A percentile compares a stretch with the other conserved stretches of the same genome.
Evolutionary conservation across 208 protist genomes (phyloP).

Genomic region (Acanthamoeba royreba): DNA sequence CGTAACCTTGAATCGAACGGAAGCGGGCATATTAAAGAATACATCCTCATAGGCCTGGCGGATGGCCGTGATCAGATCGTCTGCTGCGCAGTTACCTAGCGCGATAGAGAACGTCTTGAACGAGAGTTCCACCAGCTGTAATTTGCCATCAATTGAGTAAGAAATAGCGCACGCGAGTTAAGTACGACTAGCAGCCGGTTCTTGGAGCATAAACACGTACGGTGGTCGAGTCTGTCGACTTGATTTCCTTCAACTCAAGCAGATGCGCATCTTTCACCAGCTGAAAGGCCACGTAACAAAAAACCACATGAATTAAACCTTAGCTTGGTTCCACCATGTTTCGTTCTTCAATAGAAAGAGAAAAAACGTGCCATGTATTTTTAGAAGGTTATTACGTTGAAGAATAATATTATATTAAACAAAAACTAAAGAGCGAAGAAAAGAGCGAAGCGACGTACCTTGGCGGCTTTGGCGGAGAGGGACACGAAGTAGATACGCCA

Average conservation of each 20-base stretch:
- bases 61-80: conserved; percentile 27
- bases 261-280: conserved; percentile 55
- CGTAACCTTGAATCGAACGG: neutral
- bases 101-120: conserved; percentile 10
- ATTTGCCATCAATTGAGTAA: neutral
- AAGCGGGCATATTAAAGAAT: conserved; percentile 10
- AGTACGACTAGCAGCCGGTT: too few relatives aligned
- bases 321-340: too few relatives aligned
- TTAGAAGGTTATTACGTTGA: too few relatives aligned
- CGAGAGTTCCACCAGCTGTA: conserved; percentile 24
- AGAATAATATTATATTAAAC: neutral
- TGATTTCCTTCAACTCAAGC: conserved; percentile 59
- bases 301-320: too few relatives aligned
- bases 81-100: neutral
- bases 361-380: too few relatives aligned
- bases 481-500: conserved; percentile 56
- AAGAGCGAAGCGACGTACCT: neutral
- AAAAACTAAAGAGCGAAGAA: neutral
- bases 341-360: too few relatives aligned
- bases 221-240: conserved; percentile 25
- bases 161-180: too few relatives aligned
- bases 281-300: neutral
- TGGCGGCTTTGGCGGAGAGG: neutral
- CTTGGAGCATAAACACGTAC: conserved; percentile 21
- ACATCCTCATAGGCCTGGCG: neutral